Evolutionary conservation across 345 rosid species (phyloP).

Genomic region (Aquilaria malaccensis): DNA sequence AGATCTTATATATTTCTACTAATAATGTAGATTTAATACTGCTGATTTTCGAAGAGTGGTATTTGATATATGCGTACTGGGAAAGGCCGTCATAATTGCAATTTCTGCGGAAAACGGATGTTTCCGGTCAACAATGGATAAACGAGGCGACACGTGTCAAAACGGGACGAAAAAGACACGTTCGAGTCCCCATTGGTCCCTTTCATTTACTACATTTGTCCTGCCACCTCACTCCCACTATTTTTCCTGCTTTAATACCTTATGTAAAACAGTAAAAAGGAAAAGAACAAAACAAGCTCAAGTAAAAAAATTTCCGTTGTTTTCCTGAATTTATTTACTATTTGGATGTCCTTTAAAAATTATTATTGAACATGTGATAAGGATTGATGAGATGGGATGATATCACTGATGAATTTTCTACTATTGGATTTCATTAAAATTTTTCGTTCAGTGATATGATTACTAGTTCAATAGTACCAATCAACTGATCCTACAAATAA

Average conservation of each 20-base stretch:
- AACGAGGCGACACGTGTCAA: constrained; percentile 20
- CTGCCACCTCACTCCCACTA: neutral
- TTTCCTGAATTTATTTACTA: neutral
- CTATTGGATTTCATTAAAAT: too few species aligned
- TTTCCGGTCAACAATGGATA: neutral
- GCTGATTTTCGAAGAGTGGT: too few species aligned
- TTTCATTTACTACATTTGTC: neutral
- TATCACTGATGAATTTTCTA: too few species aligned
- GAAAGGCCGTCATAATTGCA: constrained; percentile 15
- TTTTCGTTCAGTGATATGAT: too few species aligned
- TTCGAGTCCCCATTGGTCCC: constrained; percentile 7
- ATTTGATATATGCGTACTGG: neutral
- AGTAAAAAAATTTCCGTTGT: neutral
- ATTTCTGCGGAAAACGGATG: constrained; percentile 18
- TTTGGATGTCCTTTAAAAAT: too few species aligned
- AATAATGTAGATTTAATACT: too few species aligned
- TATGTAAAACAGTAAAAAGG: neutral
- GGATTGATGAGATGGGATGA: too few species aligned
- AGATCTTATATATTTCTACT: too few species aligned
- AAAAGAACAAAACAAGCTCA: neutral
- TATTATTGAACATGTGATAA: too few species aligned
- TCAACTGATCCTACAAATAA: too few species aligned
- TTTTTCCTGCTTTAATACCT: neutral
- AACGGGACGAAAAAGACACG: constrained; percentile 19
- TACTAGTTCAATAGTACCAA: too few species aligned